A percentile compares a stretch with the other conserved stretches of the same genome.
These are phyloP conservation scores for Amphichorda felina DNA, from an alignment of 2,329 filamentous ascomycete species.

Conservation along the genomic window DNA sequence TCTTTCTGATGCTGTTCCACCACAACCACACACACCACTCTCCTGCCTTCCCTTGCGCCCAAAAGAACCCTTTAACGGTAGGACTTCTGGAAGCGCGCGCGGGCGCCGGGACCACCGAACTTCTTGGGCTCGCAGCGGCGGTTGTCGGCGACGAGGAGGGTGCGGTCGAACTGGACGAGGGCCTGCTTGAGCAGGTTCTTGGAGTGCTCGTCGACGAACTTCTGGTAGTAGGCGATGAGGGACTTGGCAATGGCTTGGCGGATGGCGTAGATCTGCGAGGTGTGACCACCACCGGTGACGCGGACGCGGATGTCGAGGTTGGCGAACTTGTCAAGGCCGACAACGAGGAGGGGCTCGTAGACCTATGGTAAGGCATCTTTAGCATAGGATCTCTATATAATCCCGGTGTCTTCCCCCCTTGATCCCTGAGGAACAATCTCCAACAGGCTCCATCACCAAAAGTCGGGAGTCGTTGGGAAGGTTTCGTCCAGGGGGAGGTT, in stretches of 20 bases:
- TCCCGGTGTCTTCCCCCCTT: too few relatives aligned
- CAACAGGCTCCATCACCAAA: too few relatives aligned
- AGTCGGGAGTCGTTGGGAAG: neutral
- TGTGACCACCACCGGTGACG: conserved; percentile 94
- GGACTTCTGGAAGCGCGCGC: conserved; percentile 96
- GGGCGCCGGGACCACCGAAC: conserved; percentile 86
- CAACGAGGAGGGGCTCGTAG: conserved; percentile 96
- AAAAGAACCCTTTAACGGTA: conserved; percentile 64
- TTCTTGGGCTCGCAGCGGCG: conserved; percentile 99
- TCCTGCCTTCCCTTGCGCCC: too few relatives aligned
- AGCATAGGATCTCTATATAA: too few relatives aligned
- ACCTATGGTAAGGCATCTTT: conserved; percentile 49
- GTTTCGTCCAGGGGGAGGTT: neutral
- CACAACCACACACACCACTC: neutral
- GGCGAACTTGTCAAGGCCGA: conserved; percentile 95
- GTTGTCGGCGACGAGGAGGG: conserved; percentile 97
- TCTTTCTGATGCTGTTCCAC: conserved; percentile 5
- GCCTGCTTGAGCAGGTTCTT: conserved; percentile 99
- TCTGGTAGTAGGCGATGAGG: conserved; percentile 82
- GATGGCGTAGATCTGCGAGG: conserved; percentile 94
- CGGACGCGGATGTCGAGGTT: conserved; percentile 95
- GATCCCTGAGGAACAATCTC: too few relatives aligned
- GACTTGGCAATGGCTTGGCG: conserved; percentile 95
- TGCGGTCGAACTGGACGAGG: conserved; percentile 90
- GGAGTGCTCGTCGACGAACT: conserved; percentile 99